Evolutionary conservation across 176 grass and related monocot genomes (phyloP).

Genomic region (Ensete glaucum): DNA sequence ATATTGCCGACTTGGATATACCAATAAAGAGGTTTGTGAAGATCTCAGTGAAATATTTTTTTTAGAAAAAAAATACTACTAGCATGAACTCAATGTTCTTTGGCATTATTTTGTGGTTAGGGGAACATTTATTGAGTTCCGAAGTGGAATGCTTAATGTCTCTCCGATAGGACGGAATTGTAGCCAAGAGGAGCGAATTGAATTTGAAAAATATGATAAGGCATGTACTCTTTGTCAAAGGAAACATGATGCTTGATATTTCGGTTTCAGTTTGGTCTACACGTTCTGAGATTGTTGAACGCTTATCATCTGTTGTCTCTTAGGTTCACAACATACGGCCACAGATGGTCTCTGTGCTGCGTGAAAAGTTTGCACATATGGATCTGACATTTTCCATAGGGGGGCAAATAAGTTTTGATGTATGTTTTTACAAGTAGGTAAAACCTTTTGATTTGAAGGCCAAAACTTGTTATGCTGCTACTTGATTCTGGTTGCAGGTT

Average conservation of each 20-base stretch:
- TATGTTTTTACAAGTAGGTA: constrained; percentile 22
- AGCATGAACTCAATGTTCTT: background rate
- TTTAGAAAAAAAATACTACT: background rate
- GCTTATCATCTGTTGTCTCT: background rate
- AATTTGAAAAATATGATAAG: constrained; percentile 94
- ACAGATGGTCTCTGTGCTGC: constrained; percentile 83
- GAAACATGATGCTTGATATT: background rate
- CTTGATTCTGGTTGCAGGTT: constrained; percentile 29
- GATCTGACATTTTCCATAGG: constrained; percentile 93
- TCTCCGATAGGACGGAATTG: constrained; percentile 92
- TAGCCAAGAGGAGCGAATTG: constrained; percentile 89
- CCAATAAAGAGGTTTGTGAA: constrained; percentile 81
- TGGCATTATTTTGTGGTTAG: constrained; percentile 25
- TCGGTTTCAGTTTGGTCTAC: background rate
- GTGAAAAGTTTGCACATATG: constrained; percentile 80
- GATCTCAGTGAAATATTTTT: background rate
- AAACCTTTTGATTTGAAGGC: background rate
- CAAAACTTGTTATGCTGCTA: background rate
- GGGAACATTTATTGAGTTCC: constrained; percentile 93
- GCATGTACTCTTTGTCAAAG: constrained; percentile 16
- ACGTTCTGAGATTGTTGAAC: background rate
- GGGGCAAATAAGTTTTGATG: constrained; percentile 97
- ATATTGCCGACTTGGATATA: constrained; percentile 86
- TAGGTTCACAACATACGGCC: constrained; percentile 75
- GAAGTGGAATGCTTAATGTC: constrained; percentile 95